Percentiles rank a stretch among this genome's conserved stretches.
Conservation (phyloP, 2,329 filamentous ascomycete species). For the Thermoascus crustaceus region DNA sequence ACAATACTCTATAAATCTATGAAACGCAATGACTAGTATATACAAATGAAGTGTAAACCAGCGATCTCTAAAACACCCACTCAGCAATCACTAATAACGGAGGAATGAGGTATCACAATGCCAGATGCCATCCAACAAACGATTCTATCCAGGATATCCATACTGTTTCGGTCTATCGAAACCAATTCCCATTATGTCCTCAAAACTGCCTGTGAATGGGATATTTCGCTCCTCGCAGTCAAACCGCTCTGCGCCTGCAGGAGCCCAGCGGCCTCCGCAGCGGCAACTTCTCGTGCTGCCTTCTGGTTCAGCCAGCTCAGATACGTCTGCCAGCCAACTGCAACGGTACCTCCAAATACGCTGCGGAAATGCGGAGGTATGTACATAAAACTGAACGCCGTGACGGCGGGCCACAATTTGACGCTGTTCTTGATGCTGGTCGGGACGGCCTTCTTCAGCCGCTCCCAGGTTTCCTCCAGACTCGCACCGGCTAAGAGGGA, state of each 20-base stretch:
- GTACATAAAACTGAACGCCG: conserved; percentile 79
- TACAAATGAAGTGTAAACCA: too few species aligned
- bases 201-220: neutral
- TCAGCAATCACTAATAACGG: too few species aligned
- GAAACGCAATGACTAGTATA: too few species aligned
- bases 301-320: conserved; percentile 68
- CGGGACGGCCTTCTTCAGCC: conserved; percentile 68
- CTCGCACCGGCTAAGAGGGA: conserved; percentile 64
- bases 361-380: conserved; percentile 70
- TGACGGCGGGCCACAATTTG: conserved; percentile 84
- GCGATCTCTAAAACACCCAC: too few species aligned
- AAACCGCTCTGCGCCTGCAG: neutral
- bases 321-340: conserved; percentile 90
- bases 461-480: conserved; percentile 56
- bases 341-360: conserved; percentile 69
- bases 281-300: conserved; percentile 54
- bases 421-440: conserved; percentile 67
- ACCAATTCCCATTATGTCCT: neutral
- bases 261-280: conserved; percentile 16
- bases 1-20: too few species aligned
- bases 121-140: too few species aligned
- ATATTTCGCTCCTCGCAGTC: neutral
- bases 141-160: too few species aligned
- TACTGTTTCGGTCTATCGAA: too few species aligned
- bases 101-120: too few species aligned